A percentile compares a stretch with the other conserved stretches of the same genome.
Conservation (phyloP, 768 basidiomycete genomes). For the Dictyophora rubrovolvata region DNA sequence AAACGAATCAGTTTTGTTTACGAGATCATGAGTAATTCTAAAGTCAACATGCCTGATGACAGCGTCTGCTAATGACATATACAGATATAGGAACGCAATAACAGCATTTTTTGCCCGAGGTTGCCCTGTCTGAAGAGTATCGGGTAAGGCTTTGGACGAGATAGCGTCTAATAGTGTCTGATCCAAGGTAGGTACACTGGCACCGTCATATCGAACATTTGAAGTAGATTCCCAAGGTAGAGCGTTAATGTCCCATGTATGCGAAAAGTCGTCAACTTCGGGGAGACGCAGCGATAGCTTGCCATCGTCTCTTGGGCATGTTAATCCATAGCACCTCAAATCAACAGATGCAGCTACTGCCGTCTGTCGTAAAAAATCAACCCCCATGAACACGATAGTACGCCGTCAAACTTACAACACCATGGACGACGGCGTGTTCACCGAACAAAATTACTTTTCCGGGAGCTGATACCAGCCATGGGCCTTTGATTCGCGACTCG, state of each 20-base stretch:
- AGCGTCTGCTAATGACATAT: constrained; percentile 63
- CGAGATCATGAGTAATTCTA: constrained; percentile 8
- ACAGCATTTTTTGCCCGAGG: constrained; percentile 36
- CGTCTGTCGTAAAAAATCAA: constrained; percentile 43
- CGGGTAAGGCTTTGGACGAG: constrained; percentile 32
- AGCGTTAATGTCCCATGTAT: constrained; percentile 63
- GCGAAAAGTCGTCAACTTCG: constrained; percentile 67
- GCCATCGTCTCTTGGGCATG: constrained; percentile 62
- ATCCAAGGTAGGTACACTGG: constrained; percentile 61
- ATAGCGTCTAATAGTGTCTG: constrained; percentile 64
- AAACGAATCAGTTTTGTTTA: constrained; percentile 9
- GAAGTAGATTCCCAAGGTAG: constrained; percentile 75
- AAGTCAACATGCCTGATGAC: constrained; percentile 41
- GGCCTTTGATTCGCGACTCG: constrained; percentile 31
- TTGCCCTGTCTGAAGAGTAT: constrained; percentile 19
- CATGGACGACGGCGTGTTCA: constrained; percentile 97
- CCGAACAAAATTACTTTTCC: constrained; percentile 98
- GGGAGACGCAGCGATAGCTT: constrained; percentile 67
- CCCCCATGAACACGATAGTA: background rate
- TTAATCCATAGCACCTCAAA: constrained; percentile 86
- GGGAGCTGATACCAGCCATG: constrained; percentile 86
- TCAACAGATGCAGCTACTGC: constrained; percentile 93
- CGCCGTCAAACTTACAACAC: constrained; percentile 55
- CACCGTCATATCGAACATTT: constrained; percentile 37
- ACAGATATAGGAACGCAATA: constrained; percentile 85